A percentile compares a stretch with the other conserved stretches of the same genome.
Conservation (phyloP, 768 basidiomycete genomes). For the Pleurotus citrinopileatus region DNA sequence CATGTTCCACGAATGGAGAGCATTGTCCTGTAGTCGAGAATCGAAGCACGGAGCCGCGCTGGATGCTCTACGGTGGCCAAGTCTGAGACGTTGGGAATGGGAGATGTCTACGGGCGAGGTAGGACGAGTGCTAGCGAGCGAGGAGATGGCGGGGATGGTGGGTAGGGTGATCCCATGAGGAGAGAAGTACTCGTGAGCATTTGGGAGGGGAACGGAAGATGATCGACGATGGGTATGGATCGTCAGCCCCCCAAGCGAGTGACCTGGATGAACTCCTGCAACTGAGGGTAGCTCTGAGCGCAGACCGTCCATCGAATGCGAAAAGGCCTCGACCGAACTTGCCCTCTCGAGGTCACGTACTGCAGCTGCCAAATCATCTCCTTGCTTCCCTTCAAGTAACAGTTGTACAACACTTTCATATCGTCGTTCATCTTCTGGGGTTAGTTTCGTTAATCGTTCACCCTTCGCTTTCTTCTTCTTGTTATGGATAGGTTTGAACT, state of each 20-base stretch:
- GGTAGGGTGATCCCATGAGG: constrained; percentile 40
- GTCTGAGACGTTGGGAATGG: constrained; percentile 33
- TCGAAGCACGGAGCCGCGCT: constrained; percentile 37
- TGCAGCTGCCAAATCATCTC: constrained; percentile 61
- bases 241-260: constrained; percentile 10
- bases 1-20: not conserved
- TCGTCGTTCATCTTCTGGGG: constrained; percentile 56
- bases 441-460: constrained; percentile 12
- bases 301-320: constrained; percentile 30
- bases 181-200: constrained; percentile 29
- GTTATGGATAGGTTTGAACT: constrained; percentile 53
- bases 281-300: constrained; percentile 16
- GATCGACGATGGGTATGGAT: constrained; percentile 47
- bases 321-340: not conserved
- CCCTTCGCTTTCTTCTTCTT: constrained; percentile 36
- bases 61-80: constrained; percentile 48
- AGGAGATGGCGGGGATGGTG: constrained; percentile 24
- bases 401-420: constrained; percentile 68
- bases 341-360: constrained; percentile 49
- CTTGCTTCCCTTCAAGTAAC: constrained; percentile 67
- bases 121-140: constrained; percentile 33
- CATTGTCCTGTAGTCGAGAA: constrained; percentile 32
- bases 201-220: constrained; percentile 58
- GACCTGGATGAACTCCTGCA: constrained; percentile 13
- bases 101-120: constrained; percentile 46